A percentile compares a stretch with the other conserved stretches of the same genome.
These are phyloP conservation scores for Apostasia ramifera DNA, from an alignment of 106 monocot genomes.

Conservation along the genomic window DNA sequence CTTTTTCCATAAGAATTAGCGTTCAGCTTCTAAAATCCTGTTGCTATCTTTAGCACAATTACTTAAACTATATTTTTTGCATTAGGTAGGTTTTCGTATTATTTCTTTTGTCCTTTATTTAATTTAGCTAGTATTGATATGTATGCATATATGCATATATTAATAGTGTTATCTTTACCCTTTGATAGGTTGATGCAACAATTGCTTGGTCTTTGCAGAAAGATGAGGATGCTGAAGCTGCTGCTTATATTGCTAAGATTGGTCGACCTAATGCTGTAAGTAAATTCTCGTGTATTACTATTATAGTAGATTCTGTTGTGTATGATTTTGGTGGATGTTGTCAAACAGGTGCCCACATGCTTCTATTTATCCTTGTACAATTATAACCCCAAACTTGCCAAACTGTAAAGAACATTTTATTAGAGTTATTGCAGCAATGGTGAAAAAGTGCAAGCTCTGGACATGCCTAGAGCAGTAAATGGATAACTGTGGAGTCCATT, in stretches of 20 bases:
- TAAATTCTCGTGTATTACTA: background rate
- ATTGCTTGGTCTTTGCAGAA: conserved; percentile 53
- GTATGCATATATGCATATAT: background rate
- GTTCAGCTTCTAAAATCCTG: background rate
- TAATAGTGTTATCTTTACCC: background rate
- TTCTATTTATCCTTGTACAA: too few relatives aligned
- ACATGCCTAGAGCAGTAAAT: too few relatives aligned
- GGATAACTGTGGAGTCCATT: too few relatives aligned
- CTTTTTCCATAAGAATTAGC: background rate
- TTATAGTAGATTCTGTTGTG: too few relatives aligned
- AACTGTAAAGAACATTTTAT: too few relatives aligned
- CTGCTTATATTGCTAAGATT: conserved; percentile 11
- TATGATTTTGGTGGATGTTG: too few relatives aligned
- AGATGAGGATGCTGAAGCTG: conserved; percentile 25
- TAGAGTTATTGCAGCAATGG: too few relatives aligned
- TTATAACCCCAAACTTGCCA: too few relatives aligned
- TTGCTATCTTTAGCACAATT: background rate
- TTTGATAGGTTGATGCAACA: conserved; percentile 43
- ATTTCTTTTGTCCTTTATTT: background rate
- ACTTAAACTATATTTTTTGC: background rate
- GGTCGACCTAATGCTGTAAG: conserved; percentile 26
- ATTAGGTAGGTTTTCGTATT: background rate
- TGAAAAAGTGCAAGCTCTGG: too few relatives aligned
- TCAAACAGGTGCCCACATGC: too few relatives aligned
- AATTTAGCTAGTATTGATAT: background rate